Percentiles rank a stretch among this genome's conserved stretches.
Conservation (phyloP, 305 asterid genomes). For the Rubia balearica region DNA sequence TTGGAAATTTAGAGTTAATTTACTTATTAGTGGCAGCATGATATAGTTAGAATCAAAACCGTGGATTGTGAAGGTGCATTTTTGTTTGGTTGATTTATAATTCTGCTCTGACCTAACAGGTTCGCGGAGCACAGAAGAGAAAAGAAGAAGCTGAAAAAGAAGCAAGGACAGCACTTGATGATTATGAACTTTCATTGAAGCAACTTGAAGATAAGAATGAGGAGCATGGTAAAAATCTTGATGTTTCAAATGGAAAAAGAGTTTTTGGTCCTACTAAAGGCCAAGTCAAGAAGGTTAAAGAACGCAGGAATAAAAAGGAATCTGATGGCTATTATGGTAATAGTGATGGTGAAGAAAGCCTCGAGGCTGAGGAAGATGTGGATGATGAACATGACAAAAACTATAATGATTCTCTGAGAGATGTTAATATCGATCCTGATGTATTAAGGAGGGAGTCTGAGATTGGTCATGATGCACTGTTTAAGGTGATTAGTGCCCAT, state of each 20-base stretch:
- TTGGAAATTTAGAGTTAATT: constrained; percentile 2
- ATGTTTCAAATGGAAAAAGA: constrained; percentile 58
- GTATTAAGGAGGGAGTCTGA: constrained; percentile 60
- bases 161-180: constrained; percentile 67
- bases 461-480: constrained; percentile 44
- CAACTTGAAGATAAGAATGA: constrained; percentile 42
- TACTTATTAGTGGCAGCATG: constrained; percentile 1
- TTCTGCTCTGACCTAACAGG: constrained; percentile 30
- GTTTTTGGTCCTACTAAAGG: constrained; percentile 63
- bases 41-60: neutral
- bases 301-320: constrained; percentile 30
- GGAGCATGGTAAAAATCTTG: constrained; percentile 25
- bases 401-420: constrained; percentile 30
- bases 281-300: constrained; percentile 41
- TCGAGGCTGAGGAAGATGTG: constrained; percentile 34
- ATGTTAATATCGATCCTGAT: constrained; percentile 50
- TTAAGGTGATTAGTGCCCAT: constrained; percentile 41
- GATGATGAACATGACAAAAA: constrained; percentile 26
- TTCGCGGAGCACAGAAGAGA: constrained; percentile 60
- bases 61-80: neutral
- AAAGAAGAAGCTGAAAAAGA: constrained; percentile 76
- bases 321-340: constrained; percentile 52
- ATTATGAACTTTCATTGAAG: constrained; percentile 60
- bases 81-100: neutral
- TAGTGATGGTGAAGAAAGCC: constrained; percentile 69